These are phyloP conservation scores for Phycomyces nitens DNA, from an alignment of 192 early-diverging fungal species.

Conservation along the genomic window DNA sequence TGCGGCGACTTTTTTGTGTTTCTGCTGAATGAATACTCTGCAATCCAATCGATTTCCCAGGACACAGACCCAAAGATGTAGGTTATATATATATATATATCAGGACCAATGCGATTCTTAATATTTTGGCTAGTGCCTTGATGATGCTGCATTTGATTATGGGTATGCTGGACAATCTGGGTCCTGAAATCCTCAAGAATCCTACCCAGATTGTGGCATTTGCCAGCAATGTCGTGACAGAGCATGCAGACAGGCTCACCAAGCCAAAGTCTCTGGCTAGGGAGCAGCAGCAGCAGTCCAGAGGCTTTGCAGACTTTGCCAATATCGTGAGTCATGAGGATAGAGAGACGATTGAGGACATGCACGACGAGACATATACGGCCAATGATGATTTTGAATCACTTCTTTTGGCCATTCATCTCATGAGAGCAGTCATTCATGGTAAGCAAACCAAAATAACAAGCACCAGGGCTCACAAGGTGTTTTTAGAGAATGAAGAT, in stretches of 20 bases:
- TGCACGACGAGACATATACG: constrained; percentile 30
- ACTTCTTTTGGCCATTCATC: constrained; percentile 53
- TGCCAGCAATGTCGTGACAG: constrained; percentile 61
- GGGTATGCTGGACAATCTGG: constrained; percentile 64
- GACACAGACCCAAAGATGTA: constrained; percentile 47
- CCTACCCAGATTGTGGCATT: constrained; percentile 73
- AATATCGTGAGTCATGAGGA: constrained; percentile 34
- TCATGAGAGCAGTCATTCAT: constrained; percentile 60
- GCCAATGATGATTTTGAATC: constrained; percentile 54
- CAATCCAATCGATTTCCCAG: constrained; percentile 39
- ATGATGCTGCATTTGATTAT: constrained; percentile 57
- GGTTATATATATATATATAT: constrained; percentile 3
- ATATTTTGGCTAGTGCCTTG: neutral
- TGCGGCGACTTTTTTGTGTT: constrained; percentile 73
- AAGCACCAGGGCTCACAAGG: too few relatives aligned
- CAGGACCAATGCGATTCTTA: neutral
- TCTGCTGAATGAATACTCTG: constrained; percentile 68
- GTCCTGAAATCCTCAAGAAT: constrained; percentile 70
- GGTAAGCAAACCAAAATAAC: constrained; percentile 36
- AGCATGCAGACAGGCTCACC: constrained; percentile 29
- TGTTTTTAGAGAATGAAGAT: constrained; percentile 43
- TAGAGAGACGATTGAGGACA: constrained; percentile 19
- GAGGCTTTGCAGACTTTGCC: constrained; percentile 10
- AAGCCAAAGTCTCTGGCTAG: neutral
- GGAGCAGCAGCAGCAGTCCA: neutral